Conservation (phyloP, 345 rosid genomes). For the Aethionema arabicum region DNA sequence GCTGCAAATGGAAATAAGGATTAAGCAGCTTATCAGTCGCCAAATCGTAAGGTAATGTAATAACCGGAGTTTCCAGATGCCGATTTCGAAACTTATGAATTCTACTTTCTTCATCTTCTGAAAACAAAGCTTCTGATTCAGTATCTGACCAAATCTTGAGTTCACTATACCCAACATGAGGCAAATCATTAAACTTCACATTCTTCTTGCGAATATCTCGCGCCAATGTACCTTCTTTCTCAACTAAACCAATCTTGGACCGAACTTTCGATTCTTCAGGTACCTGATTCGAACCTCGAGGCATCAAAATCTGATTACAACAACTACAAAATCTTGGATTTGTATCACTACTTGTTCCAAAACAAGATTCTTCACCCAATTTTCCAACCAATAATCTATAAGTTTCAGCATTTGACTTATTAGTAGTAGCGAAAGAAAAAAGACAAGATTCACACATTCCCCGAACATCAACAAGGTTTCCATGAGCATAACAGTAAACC, state of each 20-base stretch:
- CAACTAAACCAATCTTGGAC: slow-evolving; percentile 30
- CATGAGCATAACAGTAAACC: slow-evolving; percentile 76
- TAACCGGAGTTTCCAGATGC: slow-evolving; percentile 38
- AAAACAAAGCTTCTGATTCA: slow-evolving; percentile 36
- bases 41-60: slow-evolving; percentile 39
- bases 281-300: slow-evolving; percentile 39
- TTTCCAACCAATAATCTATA: slow-evolving; percentile 80
- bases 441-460: slow-evolving; percentile 81
- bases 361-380: slow-evolving; percentile 55
- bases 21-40: slow-evolving; percentile 48
- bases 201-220: slow-evolving; percentile 35
- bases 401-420: slow-evolving; percentile 78
- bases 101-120: slow-evolving; percentile 36
- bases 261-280: slow-evolving; percentile 41
- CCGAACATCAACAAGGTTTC: slow-evolving; percentile 73
- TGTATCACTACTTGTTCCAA: slow-evolving; percentile 36
- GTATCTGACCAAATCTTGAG: slow-evolving; percentile 65
- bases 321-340: slow-evolving; percentile 53
- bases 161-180: slow-evolving; percentile 68
- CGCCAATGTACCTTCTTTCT: slow-evolving; percentile 20
- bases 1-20: slow-evolving; percentile 34
- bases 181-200: slow-evolving; percentile 41
- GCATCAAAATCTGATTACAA: slow-evolving; percentile 57
- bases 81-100: slow-evolving; percentile 33
- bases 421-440: slow-evolving; percentile 68